Evolutionary conservation across 1,284 basidiomycete species (phyloP), one percentile per base, ranked within the genome.

Genomic region (Ganoderma resinaceum): DNA sequence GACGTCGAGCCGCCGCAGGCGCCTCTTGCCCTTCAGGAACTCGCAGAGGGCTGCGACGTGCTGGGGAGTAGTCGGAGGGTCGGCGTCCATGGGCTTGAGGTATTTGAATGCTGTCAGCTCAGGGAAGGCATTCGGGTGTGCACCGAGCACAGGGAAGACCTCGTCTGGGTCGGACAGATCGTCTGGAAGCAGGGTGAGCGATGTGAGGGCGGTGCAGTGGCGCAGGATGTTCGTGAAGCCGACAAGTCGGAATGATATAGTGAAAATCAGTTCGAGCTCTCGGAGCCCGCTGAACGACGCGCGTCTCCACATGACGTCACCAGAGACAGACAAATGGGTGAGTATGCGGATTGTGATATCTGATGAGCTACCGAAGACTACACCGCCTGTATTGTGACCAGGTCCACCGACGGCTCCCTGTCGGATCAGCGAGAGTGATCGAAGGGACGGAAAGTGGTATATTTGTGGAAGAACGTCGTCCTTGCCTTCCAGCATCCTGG

Each of bases 101-200:
- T 70, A 53, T 53, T 70, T 70, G 65, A 74, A 67, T 9, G 73
- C 68, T 11, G 65, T 66, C 38, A 74, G 52, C 11, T 55, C 38
- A 2, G 70, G 71, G 9, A 74, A 49, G 7, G 69, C 62, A 20
- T 53, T 40, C 9, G 63, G 46, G 18, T 66, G 18, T 4, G 53
- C 29, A 3, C 12, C 23, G 26, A 57, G 53, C 11, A 37, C 6
- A 5, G 61, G 16, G 20, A 43, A 35, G 4, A 59, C 35, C 29
- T 42, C 31, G n/a, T 40, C 33, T 2, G 20, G 55, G 12, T 33
- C 31, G 33, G 55, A 7, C 14, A 31, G 8, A 6, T 31, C 52
- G 16, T 8, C 12, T 18, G 55, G 31, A 23, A 55, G 29, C 8
- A 60, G 11, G 0, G 64, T 40, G 26, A 65, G 18, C n/a, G 33